Conservation (phyloP, 139 green algal genomes). For the Chlorella sp. region DNA sequence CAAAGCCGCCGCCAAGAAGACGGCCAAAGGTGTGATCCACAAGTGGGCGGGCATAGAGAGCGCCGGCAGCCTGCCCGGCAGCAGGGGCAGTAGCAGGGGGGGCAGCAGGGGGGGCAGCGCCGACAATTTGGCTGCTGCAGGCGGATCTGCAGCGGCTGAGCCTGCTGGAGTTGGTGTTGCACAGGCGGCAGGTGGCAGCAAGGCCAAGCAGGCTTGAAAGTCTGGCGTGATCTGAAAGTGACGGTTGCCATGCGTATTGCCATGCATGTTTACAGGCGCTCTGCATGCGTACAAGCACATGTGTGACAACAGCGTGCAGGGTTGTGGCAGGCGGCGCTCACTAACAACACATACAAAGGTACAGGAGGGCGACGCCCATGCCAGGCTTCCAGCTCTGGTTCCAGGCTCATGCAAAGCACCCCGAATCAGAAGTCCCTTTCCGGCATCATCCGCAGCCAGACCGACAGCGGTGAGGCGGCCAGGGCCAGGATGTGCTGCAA, state of each 20-base stretch:
- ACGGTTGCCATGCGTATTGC: too few relatives aligned
- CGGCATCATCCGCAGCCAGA: not conserved
- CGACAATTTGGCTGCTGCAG: not conserved
- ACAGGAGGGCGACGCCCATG: not conserved
- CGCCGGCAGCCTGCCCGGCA: not conserved
- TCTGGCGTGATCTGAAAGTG: too few relatives aligned
- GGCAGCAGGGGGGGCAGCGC: not conserved
- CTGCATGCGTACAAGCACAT: too few relatives aligned
- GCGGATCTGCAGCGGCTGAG: too few relatives aligned
- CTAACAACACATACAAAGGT: not conserved
- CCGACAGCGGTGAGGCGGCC: not conserved
- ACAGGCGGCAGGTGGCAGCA: too few relatives aligned
- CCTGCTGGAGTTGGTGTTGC: too few relatives aligned
- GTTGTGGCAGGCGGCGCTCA: too few relatives aligned
- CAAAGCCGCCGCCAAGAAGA: conserved; percentile 27
- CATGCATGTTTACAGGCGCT: too few relatives aligned
- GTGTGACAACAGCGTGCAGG: too few relatives aligned
- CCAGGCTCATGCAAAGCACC: too few relatives aligned
- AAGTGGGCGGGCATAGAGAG: conserved; percentile 8
- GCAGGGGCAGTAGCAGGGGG: not conserved
- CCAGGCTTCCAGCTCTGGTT: not conserved
- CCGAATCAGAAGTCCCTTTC: not conserved
- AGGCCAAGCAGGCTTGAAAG: too few relatives aligned
- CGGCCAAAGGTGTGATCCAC: conserved; percentile 28
- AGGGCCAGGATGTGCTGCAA: conserved; percentile 10